Base-by-base conservation (phyloP, 768 basidiomycete species). In the Mycena crocata region DNA sequence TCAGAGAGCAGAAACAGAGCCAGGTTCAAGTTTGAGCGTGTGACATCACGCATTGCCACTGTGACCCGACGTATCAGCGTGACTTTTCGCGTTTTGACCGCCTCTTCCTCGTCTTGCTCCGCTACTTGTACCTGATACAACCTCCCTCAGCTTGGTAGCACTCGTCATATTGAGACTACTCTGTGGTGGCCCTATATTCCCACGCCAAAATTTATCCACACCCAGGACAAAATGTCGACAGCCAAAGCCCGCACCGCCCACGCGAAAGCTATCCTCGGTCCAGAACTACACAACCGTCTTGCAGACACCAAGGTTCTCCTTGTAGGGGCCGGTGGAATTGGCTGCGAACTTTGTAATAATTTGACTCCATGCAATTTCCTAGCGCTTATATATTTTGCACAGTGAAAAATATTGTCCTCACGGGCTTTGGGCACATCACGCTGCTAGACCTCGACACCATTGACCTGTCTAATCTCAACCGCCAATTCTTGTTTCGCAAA, bases 371-470 rank as follows among this genome's bases (percentile, higher is more conserved):
- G 32, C 45, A 24, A 17, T 31, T 1, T 28, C 50, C 32, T 62
- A 32, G 61, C 55, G 34, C 28, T 49, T 14, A 57, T 21, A 30
- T n/a, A 7, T 30, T 31, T n/a, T 39, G 37, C 24, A 19, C 75
- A 98, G 96, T 99, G 72, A 99, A 99, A 83, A 98, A 98, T 75
- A 85, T 98, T 48, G 95, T 97, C 17, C 82, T 98, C 52, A 91
- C 94, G 1, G 96, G 96, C 31, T 98, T 99, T 72, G 93, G 93
- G 23, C 85, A 92, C 75, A 97, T 98, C 68, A 95, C 95, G 0
- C 86, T 98, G 54, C 85, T 99, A 64, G 97, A 99, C 80, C 85
- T 99, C 68, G 97, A 99, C 80, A 99, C 97, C 23, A 99, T 99
- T 77, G 97, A 99, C 84, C 85, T 99, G 45, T 97, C 95, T 52